Conservation (phyloP, 352 stramenopile genomes). For the Blastocystis hominis region DNA sequence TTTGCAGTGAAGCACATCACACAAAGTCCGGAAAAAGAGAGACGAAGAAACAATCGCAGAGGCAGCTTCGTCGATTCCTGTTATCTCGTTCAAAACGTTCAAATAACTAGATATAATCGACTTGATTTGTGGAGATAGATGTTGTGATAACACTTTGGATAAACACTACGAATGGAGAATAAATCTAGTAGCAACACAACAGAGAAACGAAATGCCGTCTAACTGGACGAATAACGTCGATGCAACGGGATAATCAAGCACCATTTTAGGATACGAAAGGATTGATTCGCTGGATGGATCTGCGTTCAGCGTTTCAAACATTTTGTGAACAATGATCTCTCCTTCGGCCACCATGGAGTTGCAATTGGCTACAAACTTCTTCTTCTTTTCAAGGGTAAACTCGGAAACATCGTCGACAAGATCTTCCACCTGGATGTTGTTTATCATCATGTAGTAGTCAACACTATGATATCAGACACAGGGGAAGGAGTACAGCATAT, state of each 20-base stretch:
- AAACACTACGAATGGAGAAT: neutral
- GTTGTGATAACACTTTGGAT: neutral
- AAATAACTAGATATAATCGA: neutral
- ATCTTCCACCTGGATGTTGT: constrained; percentile 10
- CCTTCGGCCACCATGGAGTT: neutral
- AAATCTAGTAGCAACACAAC: neutral
- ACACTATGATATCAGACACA: neutral
- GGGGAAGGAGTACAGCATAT: neutral
- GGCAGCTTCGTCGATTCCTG: neutral
- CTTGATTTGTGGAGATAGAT: neutral
- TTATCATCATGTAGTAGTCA: constrained; percentile 11
- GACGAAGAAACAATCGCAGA: neutral
- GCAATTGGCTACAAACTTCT: constrained; percentile 35
- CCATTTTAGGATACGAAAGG: neutral
- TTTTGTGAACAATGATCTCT: neutral
- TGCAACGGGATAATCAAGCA: constrained; percentile 19
- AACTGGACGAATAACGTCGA: constrained; percentile 38
- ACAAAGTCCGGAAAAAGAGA: neutral
- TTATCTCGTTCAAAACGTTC: neutral
- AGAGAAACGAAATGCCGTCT: constrained; percentile 37
- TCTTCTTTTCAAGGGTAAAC: constrained; percentile 23
- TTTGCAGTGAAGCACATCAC: neutral
- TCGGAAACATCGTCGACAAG: neutral
- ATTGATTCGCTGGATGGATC: neutral
- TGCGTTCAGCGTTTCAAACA: neutral